Base-by-base conservation (phyloP, 345 rosid species). In the Populus euphratica region DNA sequence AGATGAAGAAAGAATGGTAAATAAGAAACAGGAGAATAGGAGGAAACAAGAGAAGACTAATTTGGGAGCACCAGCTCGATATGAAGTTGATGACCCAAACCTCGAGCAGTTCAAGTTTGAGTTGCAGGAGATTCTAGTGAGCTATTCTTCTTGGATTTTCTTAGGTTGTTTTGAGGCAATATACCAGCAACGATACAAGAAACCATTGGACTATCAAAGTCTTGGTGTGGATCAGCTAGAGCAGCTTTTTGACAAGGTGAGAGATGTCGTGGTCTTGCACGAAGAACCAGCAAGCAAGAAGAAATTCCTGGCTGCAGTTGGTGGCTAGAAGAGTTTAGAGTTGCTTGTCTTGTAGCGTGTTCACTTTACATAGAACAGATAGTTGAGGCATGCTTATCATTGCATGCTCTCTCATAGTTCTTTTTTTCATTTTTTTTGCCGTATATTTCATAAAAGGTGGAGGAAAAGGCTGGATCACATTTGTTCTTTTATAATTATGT, bases 121-220 rank as follows among this genome's bases (percentile, higher is more conserved):
- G 87, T 82, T 96, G 78, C 97, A 92, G 81, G 97, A 94, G 74
- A 92, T 91, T 83, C 77, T 96, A 18, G 98, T 94, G 76, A 88
- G 99, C 84, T 94, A 94, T 78, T 87, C 93, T 70, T 90, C 93
- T 82, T 69, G 81, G 25, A 90, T 94, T 77, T 86, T 81, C 81
- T 74, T 96, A 83, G 90, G 87, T 79, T 88, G 88, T 82, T 96
- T 96, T 17, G 98, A 96, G 85, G 91, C 81, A 16, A 83, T 94
- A 76, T 96, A 96, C 77, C 86, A 89, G 73, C 97, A 90, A 72
- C 86, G 96, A 36, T 96, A 96, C 88, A 94, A 92, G 88, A 96
- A 80, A 81, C 79, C 81, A 10, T 61, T 94, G 49, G 88, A 91
- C 81, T 89, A 81, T 80, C 85, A 47, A 38, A 87, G 81, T 52